Evolutionary conservation across 345 rosid species (phyloP), one percentile per base, ranked within the genome.

Genomic region (Crucihimalaya himalaica): DNA sequence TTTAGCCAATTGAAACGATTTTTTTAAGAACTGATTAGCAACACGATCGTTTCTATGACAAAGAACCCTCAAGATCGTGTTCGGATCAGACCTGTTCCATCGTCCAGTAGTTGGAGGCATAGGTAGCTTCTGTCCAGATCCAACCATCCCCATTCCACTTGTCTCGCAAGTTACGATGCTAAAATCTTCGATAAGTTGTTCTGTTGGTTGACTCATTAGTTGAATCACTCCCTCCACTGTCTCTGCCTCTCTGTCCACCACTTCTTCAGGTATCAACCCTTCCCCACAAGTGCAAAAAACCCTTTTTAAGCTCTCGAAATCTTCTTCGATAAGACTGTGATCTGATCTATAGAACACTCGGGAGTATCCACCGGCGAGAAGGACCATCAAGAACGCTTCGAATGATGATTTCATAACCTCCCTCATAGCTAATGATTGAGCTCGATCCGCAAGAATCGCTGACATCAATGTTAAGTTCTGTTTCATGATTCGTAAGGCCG

Each of bases 21-120:
- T 87, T 79, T 86, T 91, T 43, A 94, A 75, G 78, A 86, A 94
- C 16, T 60, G 85, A 43, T 85, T 88, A 12, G 96, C 95, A 1
- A 76, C 79, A 32, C 84, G 82, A 60, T 91, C 97, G 43, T 89
- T 86, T 78, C 97, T 84, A 73, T 91, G 81, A 79, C 96, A 94
- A 63, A 94, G 73, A 8, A 94, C 88, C 57, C 96, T 84, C 13
- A 91, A 68, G 15, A 89, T 85, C 15, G 95, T 89, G 74, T 91
- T 94, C 0, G 97, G 97, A 85, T 91, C 96, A 2, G 93, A 78
- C 61, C 88, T 78, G 72, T 82, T 85, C 96, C 96, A 94, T 66
- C 84, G 43, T 31, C 92, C 95, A 0, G 93, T 89, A 13, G 91
- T 88, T 7, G 91, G 96, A 13, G 96, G 97, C 90, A 94, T 83